Evolutionary conservation across 768 basidiomycete species (phyloP).

Genomic region (Hypholoma fasciculare): DNA sequence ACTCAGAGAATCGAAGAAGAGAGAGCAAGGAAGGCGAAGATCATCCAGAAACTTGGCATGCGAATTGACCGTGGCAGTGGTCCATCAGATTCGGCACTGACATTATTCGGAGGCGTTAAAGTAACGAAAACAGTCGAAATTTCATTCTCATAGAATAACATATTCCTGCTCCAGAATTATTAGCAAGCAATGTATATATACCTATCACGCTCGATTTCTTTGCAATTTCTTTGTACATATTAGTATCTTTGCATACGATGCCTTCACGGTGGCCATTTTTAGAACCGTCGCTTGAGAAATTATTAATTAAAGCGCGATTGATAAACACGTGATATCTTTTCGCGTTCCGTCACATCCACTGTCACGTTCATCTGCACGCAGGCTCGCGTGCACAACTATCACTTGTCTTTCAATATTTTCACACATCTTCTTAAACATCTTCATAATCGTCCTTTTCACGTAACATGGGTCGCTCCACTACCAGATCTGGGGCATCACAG

Average conservation of each 20-base stretch:
- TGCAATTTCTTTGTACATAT: background rate
- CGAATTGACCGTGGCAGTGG: background rate
- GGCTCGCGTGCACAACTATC: too few relatives aligned
- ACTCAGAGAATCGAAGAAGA: background rate
- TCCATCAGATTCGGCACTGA: background rate
- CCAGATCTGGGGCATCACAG: conserved; percentile 41
- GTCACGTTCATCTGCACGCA: conserved; percentile 8
- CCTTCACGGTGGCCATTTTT: background rate
- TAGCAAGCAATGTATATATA: too few relatives aligned
- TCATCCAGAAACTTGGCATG: background rate
- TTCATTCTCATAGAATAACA: background rate
- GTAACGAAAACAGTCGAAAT: conserved; percentile 15
- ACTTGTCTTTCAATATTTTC: background rate
- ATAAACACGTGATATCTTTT: background rate
- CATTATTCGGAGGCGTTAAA: conserved; percentile 3
- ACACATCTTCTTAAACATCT: background rate
- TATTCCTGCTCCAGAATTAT: background rate
- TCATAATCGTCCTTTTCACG: too few relatives aligned
- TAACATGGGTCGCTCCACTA: conserved; percentile 34
- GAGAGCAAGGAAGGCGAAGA: conserved; percentile 1
- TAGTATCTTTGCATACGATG: background rate
- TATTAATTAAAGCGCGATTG: background rate
- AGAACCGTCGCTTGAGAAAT: background rate
- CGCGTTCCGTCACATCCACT: conserved; percentile 13
- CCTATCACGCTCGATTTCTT: too few relatives aligned